Conservation (phyloP, 2,329 filamentous ascomycete species). For the Xylaria multiplex region DNA sequence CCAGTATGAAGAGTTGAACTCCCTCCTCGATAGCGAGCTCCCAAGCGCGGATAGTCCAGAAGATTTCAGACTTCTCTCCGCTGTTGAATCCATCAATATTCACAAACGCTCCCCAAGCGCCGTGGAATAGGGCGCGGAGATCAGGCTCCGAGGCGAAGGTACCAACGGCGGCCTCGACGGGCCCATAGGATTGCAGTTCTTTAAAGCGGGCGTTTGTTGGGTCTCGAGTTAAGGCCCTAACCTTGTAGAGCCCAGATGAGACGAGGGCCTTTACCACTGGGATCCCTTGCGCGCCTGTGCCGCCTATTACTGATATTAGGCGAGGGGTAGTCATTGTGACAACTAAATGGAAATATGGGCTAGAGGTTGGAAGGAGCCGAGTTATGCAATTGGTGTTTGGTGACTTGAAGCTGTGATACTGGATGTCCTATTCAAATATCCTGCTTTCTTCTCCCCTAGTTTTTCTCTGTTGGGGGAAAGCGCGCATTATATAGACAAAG, state of each 20-base stretch:
- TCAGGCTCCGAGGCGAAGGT: slow-evolving; percentile 20
- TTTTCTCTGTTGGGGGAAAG: not conserved
- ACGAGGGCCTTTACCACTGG: slow-evolving; percentile 22
- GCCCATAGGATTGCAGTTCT: slow-evolving; percentile 21
- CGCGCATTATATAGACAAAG: not conserved
- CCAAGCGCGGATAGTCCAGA: slow-evolving; percentile 27
- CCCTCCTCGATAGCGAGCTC: slow-evolving; percentile 22
- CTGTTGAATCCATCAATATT: slow-evolving; percentile 26
- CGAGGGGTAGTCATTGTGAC: slow-evolving; percentile 14
- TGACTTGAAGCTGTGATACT: not conserved
- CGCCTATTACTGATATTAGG: slow-evolving; percentile 15
- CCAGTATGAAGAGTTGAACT: slow-evolving; percentile 15
- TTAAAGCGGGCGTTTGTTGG: slow-evolving; percentile 23
- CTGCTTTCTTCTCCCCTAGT: not conserved
- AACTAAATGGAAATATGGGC: not conserved
- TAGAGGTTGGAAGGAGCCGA: not conserved
- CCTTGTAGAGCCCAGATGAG: slow-evolving; percentile 16
- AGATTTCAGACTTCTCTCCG: slow-evolving; percentile 20
- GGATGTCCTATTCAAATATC: too few species aligned
- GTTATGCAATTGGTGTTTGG: not conserved
- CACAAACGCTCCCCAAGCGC: slow-evolving; percentile 22
- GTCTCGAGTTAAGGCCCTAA: slow-evolving; percentile 18
- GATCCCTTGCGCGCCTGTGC: slow-evolving; percentile 16
- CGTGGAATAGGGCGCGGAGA: slow-evolving; percentile 13
- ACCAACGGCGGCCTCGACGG: slow-evolving; percentile 13